Evolutionary conservation across 306 rosid species (phyloP), one percentile per base, ranked within the genome.

Genomic region (Senna siamea): DNA sequence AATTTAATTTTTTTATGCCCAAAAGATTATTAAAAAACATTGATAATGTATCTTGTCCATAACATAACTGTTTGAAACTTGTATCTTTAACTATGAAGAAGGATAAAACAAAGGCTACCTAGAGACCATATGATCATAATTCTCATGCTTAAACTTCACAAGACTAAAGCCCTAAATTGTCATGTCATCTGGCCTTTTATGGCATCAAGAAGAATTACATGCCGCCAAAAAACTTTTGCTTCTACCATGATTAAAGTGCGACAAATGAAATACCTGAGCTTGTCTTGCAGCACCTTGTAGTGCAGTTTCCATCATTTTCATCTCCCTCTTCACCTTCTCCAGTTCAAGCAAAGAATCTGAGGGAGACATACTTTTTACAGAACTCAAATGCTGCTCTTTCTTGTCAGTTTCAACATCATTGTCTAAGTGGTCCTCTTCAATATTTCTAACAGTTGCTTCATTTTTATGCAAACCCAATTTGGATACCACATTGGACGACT

Each of bases 211-310:
- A 43, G 53, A 26, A 60, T 41, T 62, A 37, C 23, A 44, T 60
- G 72, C 69, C 40, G 64, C 18, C 60, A 72, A 70, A 46, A 59
- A 22, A 43, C 20, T 15, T 56, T 73, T 68, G 38, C 40, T 53
- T 63, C 78, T 66, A 30, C 19, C 19, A 75, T 35, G 76, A 73
- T 57, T 38, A n/a, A 18, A 28, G 59, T 19, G 59, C 60, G 66
- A 73, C 52, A 61, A 47, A 30, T 54, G 80, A 71, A 79, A 72
- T 86, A 92, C 99, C 98, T 95, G 99, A 77, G 99, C 93, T 66
- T 95, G 99, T 82, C 93, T 92, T 75, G 98, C 99, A 66, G 99
- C 99, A 70, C 98, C 99, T 86, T 76, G 99, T 78, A 95, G 84
- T 69, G 99, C 99, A 75, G 86, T 84, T 81, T 95, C 99, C 98